A percentile compares a stretch with the other conserved stretches of the same genome.
Conservation (phyloP, 164 flowering plant genomes). For the Chimonanthus salicifolius region DNA sequence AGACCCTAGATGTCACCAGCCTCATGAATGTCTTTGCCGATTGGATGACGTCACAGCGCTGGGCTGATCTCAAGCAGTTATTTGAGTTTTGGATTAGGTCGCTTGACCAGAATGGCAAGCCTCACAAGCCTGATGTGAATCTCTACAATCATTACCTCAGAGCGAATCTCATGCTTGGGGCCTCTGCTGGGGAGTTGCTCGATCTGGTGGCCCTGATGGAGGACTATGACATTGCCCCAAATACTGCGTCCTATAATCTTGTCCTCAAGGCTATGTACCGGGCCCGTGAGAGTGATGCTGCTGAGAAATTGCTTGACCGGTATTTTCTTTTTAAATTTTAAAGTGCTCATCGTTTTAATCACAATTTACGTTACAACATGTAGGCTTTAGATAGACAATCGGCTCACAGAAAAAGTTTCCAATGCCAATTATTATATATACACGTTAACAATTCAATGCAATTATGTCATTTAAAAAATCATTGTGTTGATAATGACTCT, state of each 20-base stretch:
- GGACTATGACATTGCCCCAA: constrained; percentile 48
- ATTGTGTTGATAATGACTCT: too few relatives aligned
- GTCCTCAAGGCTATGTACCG: constrained; percentile 73
- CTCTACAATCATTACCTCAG: constrained; percentile 72
- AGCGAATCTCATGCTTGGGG: constrained; percentile 67
- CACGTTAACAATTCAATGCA: too few relatives aligned
- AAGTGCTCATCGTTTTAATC: too few relatives aligned
- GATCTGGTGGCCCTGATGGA: constrained; percentile 70
- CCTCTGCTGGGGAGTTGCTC: constrained; percentile 52
- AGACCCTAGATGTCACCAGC: constrained; percentile 34
- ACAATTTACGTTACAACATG: too few relatives aligned
- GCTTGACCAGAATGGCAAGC: constrained; percentile 67
- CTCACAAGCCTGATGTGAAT: constrained; percentile 70
- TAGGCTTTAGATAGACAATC: too few relatives aligned
- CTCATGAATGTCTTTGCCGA: constrained; percentile 67
- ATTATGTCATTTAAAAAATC: too few relatives aligned
- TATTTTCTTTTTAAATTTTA: constrained; percentile 10
- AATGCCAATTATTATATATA: too few relatives aligned
- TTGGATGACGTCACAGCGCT: constrained; percentile 63
- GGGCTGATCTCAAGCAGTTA: constrained; percentile 67
- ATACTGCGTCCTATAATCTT: constrained; percentile 79
- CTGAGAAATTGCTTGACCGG: constrained; percentile 70
- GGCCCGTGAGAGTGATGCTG: constrained; percentile 52
- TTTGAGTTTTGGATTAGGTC: constrained; percentile 74
- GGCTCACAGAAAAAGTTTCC: too few relatives aligned